Base-by-base conservation (phyloP, 495 filamentous ascomycete genomes). In the Parachaetomium inaequale region DNA sequence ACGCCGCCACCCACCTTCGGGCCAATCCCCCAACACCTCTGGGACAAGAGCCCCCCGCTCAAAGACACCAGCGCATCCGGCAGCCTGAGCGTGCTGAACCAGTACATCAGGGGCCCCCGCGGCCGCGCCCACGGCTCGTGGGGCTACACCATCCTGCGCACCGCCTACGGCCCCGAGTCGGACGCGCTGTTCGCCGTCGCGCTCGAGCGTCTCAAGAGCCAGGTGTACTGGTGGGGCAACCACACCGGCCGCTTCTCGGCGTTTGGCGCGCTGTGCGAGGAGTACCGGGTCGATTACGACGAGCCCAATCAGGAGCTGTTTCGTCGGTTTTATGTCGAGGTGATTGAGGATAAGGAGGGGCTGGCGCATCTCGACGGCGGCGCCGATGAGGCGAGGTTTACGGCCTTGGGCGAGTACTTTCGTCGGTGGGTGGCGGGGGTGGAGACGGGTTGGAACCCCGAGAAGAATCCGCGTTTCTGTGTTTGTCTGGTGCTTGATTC, bases 141-240 rank as follows among this genome's bases (percentile, higher is more conserved):
- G 51, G 51, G 29, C 50, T 53, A 34, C 28, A 53, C 50, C 29
- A 26, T 53, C 50, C 50, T 53, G 28, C 50, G 50, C 29, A 53
- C 50, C 28, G 50, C 29, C 28, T 53, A 53, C 50, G 29, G 26
- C 29, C 29, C 50, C 50, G 28, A 53, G 28, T 53, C 50, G 50
- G 50, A 53, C 50, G 28, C 29, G 17, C 50, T 34, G n/a, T 53
- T 53, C 29, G 26, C 50, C 17, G 10, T 53, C 28, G 50, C 50
- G 29, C 28, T 53, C 14, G 50, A 32, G 28, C 31, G 50, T 12
- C 50, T 53, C 28, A 19, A 34, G 28, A 19, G 50, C 28, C 14
- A 34, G 8, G 29, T 53, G 1, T 26, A 53, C 28, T 53, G 15
- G 7, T 53, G 50, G 50, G 17, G 50, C 50, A 28, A 53, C 29